Evolutionary conservation across 345 rosid species (phyloP), one percentile per base, ranked within the genome.

Genomic region (Ricinus communis): DNA sequence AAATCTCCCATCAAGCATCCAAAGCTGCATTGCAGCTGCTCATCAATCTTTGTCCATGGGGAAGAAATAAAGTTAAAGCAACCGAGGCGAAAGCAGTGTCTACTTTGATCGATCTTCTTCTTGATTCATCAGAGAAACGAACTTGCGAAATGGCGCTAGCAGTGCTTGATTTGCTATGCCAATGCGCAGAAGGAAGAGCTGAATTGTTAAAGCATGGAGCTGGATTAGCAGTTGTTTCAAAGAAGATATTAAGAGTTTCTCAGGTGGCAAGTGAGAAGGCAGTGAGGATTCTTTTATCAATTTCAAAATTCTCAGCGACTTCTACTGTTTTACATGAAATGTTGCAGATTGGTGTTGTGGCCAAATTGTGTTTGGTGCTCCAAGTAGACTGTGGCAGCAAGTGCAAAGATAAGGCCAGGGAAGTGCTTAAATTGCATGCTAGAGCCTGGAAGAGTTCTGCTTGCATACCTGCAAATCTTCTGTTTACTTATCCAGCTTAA

Each of bases 51-150:
- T 82, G 84, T 68, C 86, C 91, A 0, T 86, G 89, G 95, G 90
- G 90, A 10, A 74, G 87, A 56, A 89, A 87, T 85, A 57, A 86
- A 76, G 72, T 79, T 77, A 89, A 85, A 65, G 89, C 89, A 0
- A 76, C 79, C 0, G 83, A 79, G n/a, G 86, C 79, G 1, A 79
- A 85, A 0, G 82, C 73, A 2, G 76, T 86, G 8, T 18, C 69
- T 0, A 75, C 75, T 4, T 50, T 89, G 52, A 46, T 83, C 12
- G 87, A 85, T 70, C 79, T 86, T 28, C 87, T 89, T n/a, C 77
- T 89, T 2, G 80, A 87, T n/a, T 72, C 69, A 1, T 47, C 73
- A 0, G 83, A 82, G 27, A 76, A 58, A 67, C 75, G 88, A 56
- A 51, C 19, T 27, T 68, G 78, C 22, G 95, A 90, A 71, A 77